Percentiles rank a stretch among this genome's conserved stretches.
Evolutionary conservation across 2,329 filamentous ascomycete species (phyloP).

Genomic region (Fusarium mundagurra): DNA sequence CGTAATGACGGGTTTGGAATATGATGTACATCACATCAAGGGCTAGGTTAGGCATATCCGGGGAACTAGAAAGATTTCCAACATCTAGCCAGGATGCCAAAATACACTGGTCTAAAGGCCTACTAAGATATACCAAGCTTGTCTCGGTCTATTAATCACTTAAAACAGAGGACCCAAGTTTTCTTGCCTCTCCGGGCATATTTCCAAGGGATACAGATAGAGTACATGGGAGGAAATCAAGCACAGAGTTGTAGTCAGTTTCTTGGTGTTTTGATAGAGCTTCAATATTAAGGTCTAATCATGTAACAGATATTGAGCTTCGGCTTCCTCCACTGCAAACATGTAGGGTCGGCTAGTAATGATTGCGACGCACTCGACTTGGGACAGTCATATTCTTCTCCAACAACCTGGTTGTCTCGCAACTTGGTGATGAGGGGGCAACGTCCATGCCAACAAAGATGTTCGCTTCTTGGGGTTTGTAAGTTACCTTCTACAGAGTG

Average conservation of each 20-base stretch:
- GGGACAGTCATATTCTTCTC: neutral
- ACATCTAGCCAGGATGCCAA: neutral
- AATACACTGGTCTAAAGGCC: neutral
- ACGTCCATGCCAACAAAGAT: neutral
- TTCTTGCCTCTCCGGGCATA: neutral
- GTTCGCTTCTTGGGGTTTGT: too few species aligned
- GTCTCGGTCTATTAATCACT: neutral
- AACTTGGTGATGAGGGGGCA: neutral
- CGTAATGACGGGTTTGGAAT: conserved; percentile 26
- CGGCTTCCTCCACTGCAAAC: neutral
- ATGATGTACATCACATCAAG: conserved; percentile 8
- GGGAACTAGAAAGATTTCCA: neutral
- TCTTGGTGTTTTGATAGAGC: neutral
- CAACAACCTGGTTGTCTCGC: neutral
- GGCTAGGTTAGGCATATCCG: conserved; percentile 2
- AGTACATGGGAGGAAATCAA: conserved; percentile 7
- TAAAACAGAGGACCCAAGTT: too few species aligned
- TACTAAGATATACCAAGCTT: neutral
- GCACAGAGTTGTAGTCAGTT: neutral
- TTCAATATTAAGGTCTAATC: neutral
- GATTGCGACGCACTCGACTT: neutral
- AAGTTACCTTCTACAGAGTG: neutral
- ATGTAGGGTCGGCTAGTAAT: neutral
- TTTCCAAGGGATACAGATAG: conserved; percentile 11
- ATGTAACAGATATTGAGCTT: neutral